Evolutionary conservation across 2,329 filamentous ascomycete species (phyloP).

Genomic region (Ophiocordyceps robertsii): DNA sequence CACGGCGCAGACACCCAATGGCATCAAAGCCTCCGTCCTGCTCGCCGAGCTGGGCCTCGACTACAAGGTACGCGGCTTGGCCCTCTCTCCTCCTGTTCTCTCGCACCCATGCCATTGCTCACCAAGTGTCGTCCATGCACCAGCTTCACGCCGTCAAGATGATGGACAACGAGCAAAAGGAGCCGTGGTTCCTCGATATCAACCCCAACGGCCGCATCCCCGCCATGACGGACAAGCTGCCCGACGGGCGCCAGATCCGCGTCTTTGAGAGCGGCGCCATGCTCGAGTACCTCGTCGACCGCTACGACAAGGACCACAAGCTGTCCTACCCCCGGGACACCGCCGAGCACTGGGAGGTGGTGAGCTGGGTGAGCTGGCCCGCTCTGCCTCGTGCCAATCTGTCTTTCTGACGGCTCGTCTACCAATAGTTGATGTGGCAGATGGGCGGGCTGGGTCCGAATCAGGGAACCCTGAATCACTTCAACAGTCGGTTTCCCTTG

Average conservation of each 20-base stretch:
- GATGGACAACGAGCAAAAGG: conserved; percentile 62
- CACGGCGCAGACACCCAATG: conserved; percentile 74
- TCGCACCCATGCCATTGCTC: background rate
- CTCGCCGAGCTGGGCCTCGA: conserved; percentile 73
- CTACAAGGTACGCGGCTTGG: conserved; percentile 47
- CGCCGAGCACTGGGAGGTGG: conserved; percentile 65
- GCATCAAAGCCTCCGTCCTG: conserved; percentile 78
- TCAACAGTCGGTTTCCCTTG: background rate
- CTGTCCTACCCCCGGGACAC: conserved; percentile 63
- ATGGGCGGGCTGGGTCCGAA: background rate
- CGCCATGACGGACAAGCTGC: conserved; percentile 67
- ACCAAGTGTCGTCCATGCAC: background rate
- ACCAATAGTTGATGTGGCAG: background rate
- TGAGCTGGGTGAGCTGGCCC: conserved; percentile 49
- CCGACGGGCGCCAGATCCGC: conserved; percentile 57
- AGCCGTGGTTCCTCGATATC: conserved; percentile 79
- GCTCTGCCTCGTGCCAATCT: background rate
- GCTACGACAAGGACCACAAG: conserved; percentile 72
- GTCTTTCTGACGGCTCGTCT: background rate
- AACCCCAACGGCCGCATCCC: conserved; percentile 91
- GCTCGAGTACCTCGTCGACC: conserved; percentile 69
- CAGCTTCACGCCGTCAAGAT: conserved; percentile 53
- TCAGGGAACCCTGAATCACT: background rate
- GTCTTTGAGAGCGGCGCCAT: conserved; percentile 79
- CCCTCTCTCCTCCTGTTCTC: background rate